Percentiles rank a stretch among this genome's conserved stretches.
phyloP scores from a whole-genome alignment of 1,139 yeast genomes.

The Magnusiomyces tetraspermus region DNA sequence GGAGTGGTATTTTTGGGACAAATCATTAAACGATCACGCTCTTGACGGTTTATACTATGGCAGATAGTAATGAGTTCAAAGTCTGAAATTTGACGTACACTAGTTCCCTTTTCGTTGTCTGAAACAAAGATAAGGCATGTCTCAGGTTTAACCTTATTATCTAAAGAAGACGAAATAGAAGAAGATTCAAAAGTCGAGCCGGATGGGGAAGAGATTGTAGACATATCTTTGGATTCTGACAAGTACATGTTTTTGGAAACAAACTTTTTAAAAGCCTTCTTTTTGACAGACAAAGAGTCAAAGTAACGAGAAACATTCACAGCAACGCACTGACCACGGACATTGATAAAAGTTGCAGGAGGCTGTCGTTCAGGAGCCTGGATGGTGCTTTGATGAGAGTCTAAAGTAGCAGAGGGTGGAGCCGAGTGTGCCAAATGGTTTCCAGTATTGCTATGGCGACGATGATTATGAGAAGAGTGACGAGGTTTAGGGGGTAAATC shows the following conservation, averaged over 20 bases:
- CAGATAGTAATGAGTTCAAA: slow-evolving; percentile 77
- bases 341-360: slow-evolving; percentile 52
- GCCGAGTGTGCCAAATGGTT: background rate
- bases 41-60: slow-evolving; percentile 61
- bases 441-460: background rate
- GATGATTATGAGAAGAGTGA: background rate
- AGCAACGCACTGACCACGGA: slow-evolving; percentile 55
- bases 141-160: slow-evolving; percentile 38
- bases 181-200: background rate
- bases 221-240: background rate
- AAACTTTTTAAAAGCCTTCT: slow-evolving; percentile 55
- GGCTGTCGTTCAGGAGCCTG: slow-evolving; percentile 28
- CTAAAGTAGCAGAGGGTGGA: background rate
- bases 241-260: background rate
- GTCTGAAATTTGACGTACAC: slow-evolving; percentile 48
- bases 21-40: slow-evolving; percentile 63
- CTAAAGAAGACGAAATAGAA: background rate
- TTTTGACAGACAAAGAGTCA: slow-evolving; percentile 70
- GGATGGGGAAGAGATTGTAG: background rate
- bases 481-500: slow-evolving; percentile 1
- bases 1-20: slow-evolving; percentile 60
- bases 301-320: slow-evolving; percentile 74
- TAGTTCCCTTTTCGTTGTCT: slow-evolving; percentile 32
- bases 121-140: slow-evolving; percentile 42
- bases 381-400: background rate